These are phyloP conservation scores for Aureobasidium sp. DNA, from an alignment of 2,329 filamentous ascomycete genomes.

Conservation along the genomic window DNA sequence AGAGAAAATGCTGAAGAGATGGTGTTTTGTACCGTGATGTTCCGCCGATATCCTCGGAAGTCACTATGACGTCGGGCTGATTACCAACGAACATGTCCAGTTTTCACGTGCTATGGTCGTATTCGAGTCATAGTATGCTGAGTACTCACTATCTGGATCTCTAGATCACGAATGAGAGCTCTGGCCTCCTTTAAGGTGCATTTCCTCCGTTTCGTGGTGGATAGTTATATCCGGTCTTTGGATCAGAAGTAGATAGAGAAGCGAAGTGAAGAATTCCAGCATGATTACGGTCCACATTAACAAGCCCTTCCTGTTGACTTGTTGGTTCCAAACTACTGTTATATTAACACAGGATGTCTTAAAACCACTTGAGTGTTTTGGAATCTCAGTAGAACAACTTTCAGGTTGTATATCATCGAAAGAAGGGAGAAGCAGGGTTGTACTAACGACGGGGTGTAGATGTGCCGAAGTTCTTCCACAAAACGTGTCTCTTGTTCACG, in stretches of 20 bases:
- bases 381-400: background rate
- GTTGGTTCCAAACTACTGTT: background rate
- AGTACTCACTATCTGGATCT: too few species aligned
- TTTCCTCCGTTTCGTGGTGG: too few species aligned
- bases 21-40: background rate
- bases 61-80: slow-evolving; percentile 4
- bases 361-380: too few species aligned
- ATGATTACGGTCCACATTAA: background rate
- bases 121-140: background rate
- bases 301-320: background rate
- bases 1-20: background rate
- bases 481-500: background rate
- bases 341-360: background rate
- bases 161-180: too few species aligned
- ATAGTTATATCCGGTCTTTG: too few species aligned
- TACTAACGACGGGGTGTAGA: background rate
- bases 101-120: background rate
- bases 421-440: background rate
- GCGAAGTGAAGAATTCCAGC: background rate
- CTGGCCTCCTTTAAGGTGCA: too few species aligned
- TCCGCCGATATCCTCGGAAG: background rate
- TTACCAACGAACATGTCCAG: background rate
- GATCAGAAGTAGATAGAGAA: too few species aligned
- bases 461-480: background rate
- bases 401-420: background rate